phyloP scores from a whole-genome alignment of 2,329 filamentous ascomycete genomes.

The Neonectria coccinea region DNA sequence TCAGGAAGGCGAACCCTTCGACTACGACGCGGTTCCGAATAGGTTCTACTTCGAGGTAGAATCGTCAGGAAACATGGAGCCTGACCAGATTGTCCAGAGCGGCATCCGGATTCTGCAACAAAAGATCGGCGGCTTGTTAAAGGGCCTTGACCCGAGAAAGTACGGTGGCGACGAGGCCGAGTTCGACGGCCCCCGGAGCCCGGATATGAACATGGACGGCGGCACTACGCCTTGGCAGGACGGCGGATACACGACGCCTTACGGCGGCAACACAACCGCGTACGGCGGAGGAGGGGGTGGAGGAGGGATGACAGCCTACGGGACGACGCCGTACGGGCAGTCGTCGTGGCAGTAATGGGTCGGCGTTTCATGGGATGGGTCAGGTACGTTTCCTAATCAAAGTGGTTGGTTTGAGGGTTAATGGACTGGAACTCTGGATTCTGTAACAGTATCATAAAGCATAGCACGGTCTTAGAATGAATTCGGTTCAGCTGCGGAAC shows the following conservation, averaged over 20 bases:
- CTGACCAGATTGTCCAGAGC: constrained; percentile 88
- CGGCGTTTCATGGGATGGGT: constrained; percentile 42
- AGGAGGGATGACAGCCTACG: constrained; percentile 73
- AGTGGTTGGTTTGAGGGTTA: constrained; percentile 32
- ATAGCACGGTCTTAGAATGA: constrained; percentile 46
- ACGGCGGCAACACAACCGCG: constrained; percentile 73
- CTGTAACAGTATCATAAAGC: constrained; percentile 42
- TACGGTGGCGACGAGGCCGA: constrained; percentile 67
- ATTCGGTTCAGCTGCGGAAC: constrained; percentile 31
- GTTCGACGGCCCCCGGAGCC: constrained; percentile 74
- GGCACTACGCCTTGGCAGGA: constrained; percentile 68
- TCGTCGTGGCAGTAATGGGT: constrained; percentile 59
- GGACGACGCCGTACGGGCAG: constrained; percentile 65
- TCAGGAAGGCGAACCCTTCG: constrained; percentile 86
- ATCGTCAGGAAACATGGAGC: constrained; percentile 86
- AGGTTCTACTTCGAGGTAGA: constrained; percentile 97
- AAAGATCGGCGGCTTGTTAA: constrained; percentile 86
- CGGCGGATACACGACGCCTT: constrained; percentile 76
- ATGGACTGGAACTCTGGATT: constrained; percentile 30
- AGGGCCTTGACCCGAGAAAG: constrained; percentile 60
- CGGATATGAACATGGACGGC: constrained; percentile 71
- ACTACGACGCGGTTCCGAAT: constrained; percentile 87
- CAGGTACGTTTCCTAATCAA: constrained; percentile 38
- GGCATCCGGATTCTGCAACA: constrained; percentile 90
- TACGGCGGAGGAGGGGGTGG: constrained; percentile 68